phyloP scores from a whole-genome alignment of 75 land plant species.

The Sequoia sempervirens region DNA sequence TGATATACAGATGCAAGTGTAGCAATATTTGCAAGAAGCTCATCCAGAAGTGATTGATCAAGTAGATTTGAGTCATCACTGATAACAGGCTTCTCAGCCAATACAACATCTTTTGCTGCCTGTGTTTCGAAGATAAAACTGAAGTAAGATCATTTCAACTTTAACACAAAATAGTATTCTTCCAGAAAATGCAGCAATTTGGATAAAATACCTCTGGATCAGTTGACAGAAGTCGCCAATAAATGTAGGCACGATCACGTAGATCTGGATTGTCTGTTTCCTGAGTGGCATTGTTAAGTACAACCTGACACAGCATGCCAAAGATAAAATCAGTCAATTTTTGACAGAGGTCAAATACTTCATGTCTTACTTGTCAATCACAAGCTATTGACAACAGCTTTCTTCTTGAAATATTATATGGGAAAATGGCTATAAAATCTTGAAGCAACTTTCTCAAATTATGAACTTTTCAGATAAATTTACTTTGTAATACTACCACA shows the following conservation, averaged over 20 bases:
- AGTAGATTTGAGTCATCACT: constrained; percentile 96
- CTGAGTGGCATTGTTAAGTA: constrained; percentile 96
- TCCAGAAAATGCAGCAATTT: not conserved
- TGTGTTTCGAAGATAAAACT: constrained; percentile 19
- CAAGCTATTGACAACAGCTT: not conserved
- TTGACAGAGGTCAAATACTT: not conserved
- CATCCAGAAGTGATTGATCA: constrained; percentile 92
- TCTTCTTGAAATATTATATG: not conserved
- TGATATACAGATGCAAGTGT: constrained; percentile 98
- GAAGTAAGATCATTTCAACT: not conserved
- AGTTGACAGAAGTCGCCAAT: constrained; percentile 98
- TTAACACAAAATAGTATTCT: not conserved
- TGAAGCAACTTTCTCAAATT: not conserved
- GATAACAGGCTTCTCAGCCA: constrained; percentile 99
- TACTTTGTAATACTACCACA: not conserved
- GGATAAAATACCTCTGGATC: constrained; percentile 90
- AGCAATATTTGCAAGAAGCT: constrained; percentile 96
- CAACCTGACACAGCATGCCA: constrained; percentile 49
- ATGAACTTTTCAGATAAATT: not conserved
- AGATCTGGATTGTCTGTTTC: constrained; percentile 99
- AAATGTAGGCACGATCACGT: constrained; percentile 98
- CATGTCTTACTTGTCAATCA: not conserved
- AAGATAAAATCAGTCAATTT: not conserved
- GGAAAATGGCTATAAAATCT: not conserved
- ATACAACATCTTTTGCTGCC: constrained; percentile 99